A percentile compares a stretch with the other conserved stretches of the same genome.
phyloP scores from a whole-genome alignment of 2,329 filamentous ascomycete genomes.

The Aspergillus neotritici region DNA sequence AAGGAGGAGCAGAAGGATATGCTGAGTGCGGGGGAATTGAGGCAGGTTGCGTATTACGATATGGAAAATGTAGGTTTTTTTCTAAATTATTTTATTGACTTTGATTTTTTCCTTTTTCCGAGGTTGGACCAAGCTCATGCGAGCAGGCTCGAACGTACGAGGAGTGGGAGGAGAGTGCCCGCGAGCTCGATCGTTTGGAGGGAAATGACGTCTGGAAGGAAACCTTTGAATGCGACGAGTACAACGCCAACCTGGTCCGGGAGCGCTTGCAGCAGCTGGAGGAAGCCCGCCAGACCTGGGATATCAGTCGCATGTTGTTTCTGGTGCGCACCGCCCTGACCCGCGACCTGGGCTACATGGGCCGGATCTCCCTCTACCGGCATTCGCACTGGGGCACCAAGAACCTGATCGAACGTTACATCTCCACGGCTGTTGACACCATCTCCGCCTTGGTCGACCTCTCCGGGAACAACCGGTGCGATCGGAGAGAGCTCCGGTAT shows the following conservation, averaged over 20 bases:
- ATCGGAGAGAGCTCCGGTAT: conserved; percentile 53
- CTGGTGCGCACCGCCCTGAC: conserved; percentile 74
- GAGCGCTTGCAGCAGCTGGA: conserved; percentile 68
- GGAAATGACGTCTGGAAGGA: conserved; percentile 77
- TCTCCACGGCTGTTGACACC: conserved; percentile 69
- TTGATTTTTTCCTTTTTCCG: conserved; percentile 2
- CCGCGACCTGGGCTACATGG: conserved; percentile 80
- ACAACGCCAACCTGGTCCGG: conserved; percentile 64
- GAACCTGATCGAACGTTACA: conserved; percentile 77
- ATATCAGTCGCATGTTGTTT: conserved; percentile 72
- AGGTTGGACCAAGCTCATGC: conserved; percentile 1
- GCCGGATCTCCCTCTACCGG: conserved; percentile 72
- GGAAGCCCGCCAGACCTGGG: conserved; percentile 63
- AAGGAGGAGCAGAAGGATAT: conserved; percentile 45
- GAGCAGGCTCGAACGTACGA: conserved; percentile 59
- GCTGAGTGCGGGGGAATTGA: conserved; percentile 51
- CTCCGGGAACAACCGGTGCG: conserved; percentile 47
- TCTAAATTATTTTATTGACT: conserved; percentile 3
- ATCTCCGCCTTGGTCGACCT: conserved; percentile 65
- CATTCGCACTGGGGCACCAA: conserved; percentile 85
- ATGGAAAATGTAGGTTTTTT: conserved; percentile 57
- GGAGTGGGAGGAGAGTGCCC: conserved; percentile 71
- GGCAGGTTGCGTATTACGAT: conserved; percentile 57
- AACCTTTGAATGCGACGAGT: conserved; percentile 61
- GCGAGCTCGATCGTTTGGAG: conserved; percentile 71